A percentile compares a stretch with the other conserved stretches of the same genome.
phyloP scores from a whole-genome alignment of 1,284 basidiomycete species.

The Heterobasidion annosum region DNA sequence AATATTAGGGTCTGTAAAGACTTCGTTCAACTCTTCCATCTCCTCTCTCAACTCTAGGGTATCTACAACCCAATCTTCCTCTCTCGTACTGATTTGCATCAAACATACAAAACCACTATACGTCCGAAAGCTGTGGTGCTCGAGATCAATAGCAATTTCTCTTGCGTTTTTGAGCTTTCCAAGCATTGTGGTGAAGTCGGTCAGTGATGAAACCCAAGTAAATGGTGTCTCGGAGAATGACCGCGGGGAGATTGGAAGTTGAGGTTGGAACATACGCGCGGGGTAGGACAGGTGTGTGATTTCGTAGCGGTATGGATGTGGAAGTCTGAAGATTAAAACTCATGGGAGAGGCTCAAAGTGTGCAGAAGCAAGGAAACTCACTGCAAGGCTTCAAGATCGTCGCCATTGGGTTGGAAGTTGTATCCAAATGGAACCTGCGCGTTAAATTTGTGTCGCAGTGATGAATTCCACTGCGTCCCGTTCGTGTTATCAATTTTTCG shows the following conservation, averaged over 20 bases:
- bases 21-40: slow-evolving; percentile 61
- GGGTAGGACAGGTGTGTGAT: slow-evolving; percentile 68
- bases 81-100: slow-evolving; percentile 87
- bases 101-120: slow-evolving; percentile 88
- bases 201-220: slow-evolving; percentile 61
- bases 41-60: slow-evolving; percentile 72
- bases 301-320: slow-evolving; percentile 82
- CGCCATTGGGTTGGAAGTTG: slow-evolving; percentile 34
- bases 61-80: slow-evolving; percentile 86
- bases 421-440: slow-evolving; percentile 72
- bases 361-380: slow-evolving; percentile 17
- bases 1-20: slow-evolving; percentile 78
- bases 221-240: slow-evolving; percentile 68
- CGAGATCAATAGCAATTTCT: slow-evolving; percentile 91
- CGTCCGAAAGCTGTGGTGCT: slow-evolving; percentile 84
- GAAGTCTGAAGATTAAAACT: background rate
- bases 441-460: slow-evolving; percentile 67
- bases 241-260: slow-evolving; percentile 36
- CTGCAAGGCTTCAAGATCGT: slow-evolving; percentile 17
- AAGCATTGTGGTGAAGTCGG: slow-evolving; percentile 54
- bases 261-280: slow-evolving; percentile 51
- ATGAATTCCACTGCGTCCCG: slow-evolving; percentile 49
- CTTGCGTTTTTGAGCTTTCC: slow-evolving; percentile 52
- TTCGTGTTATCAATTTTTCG: slow-evolving; percentile 46
- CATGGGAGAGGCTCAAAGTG: background rate